A percentile compares a stretch with the other conserved stretches of the same genome.
phyloP scores from a whole-genome alignment of 352 stramenopile genomes.

The Pythium myriotylum region DNA sequence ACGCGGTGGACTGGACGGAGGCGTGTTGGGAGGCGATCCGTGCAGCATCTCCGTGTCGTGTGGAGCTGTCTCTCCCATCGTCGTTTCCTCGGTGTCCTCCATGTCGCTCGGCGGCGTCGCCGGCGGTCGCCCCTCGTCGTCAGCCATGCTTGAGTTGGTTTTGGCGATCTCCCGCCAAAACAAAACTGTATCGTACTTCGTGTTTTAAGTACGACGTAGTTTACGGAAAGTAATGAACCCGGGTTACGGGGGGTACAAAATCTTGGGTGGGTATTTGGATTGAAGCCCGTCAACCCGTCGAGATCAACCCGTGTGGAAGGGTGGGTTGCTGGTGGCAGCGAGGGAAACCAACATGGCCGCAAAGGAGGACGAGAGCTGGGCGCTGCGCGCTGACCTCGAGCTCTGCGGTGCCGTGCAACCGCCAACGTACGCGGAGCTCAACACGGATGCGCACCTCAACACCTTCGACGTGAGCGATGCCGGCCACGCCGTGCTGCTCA shows the following conservation, averaged over 20 bases:
- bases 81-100: slow-evolving; percentile 18
- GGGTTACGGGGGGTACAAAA: no score
- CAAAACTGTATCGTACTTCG: not conserved
- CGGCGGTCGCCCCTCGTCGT: slow-evolving; percentile 18
- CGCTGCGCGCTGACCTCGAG: slow-evolving; percentile 53
- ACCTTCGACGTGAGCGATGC: slow-evolving; percentile 72
- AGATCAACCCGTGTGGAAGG: not conserved
- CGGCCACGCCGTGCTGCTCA: slow-evolving; percentile 51
- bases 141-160: slow-evolving; percentile 16
- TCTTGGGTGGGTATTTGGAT: no score
- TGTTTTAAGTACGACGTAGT: slow-evolving; percentile 1
- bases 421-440: slow-evolving; percentile 54
- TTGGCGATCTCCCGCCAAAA: slow-evolving; percentile 21
- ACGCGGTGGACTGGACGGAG: slow-evolving; percentile 57
- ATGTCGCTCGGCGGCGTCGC: slow-evolving; percentile 20
- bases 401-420: slow-evolving; percentile 60
- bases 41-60: slow-evolving; percentile 5
- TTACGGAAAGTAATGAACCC: not conserved
- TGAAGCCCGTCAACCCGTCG: no score
- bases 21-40: slow-evolving; percentile 54
- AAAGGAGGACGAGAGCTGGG: slow-evolving; percentile 47
- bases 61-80: slow-evolving; percentile 10
- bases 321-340: not conserved
- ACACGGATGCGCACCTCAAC: slow-evolving; percentile 53
- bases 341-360: not conserved